Evolutionary conservation across 345 rosid species (phyloP).

Genomic region (Cochlearia excelsa): DNA sequence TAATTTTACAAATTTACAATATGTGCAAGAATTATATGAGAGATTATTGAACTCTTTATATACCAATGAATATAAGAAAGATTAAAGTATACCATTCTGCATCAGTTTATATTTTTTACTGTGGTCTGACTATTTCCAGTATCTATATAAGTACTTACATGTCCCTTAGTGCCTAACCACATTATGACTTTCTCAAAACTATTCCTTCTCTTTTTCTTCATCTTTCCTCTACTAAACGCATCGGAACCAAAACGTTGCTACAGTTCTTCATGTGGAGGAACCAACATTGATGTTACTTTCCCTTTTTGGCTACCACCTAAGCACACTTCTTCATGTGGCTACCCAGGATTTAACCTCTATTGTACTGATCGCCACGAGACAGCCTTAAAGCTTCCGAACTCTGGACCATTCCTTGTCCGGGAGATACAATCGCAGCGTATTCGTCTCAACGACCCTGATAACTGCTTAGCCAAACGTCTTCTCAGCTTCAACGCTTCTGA

Average conservation of each 20-base stretch:
- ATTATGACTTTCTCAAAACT: not conserved
- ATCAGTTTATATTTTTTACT: not conserved
- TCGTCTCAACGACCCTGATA: conserved; percentile 43
- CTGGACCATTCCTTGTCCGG: conserved; percentile 50
- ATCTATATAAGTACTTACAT: conserved; percentile 9
- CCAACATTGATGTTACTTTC: conserved; percentile 41
- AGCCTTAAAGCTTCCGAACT: conserved; percentile 41
- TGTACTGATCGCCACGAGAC: conserved; percentile 37
- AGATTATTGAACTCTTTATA: not conserved
- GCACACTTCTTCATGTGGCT: conserved; percentile 39
- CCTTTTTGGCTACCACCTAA: conserved; percentile 45
- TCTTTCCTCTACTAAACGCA: conserved; percentile 30
- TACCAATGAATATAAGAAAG: conserved; percentile 1
- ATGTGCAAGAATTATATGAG: conserved; percentile 5
- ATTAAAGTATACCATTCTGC: too few relatives aligned
- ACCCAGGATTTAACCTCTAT: conserved; percentile 41
- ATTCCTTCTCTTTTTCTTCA: conserved; percentile 31
- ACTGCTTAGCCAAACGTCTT: conserved; percentile 37
- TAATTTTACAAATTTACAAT: not conserved
- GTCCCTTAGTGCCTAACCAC: conserved; percentile 16
- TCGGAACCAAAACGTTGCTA: conserved; percentile 36
- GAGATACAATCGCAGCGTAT: conserved; percentile 48
- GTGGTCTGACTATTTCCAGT: conserved; percentile 3
- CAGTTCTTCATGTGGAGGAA: conserved; percentile 35
- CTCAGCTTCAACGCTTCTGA: too few relatives aligned